Conservation (phyloP, 495 filamentous ascomycete species). For the Penicillium ucsense region DNA sequence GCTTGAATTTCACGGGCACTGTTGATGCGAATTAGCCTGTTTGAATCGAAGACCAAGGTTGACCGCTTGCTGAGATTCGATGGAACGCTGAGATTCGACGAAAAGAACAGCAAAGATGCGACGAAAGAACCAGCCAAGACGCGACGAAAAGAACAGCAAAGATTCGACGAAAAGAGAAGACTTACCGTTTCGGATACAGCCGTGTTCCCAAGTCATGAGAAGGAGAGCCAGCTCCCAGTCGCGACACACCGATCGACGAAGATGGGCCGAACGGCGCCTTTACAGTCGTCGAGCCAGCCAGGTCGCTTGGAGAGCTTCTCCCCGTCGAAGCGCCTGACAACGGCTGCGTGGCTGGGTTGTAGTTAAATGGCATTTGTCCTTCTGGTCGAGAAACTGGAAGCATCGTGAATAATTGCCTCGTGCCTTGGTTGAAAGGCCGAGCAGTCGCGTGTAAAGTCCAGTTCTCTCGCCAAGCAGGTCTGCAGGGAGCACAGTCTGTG, state of each 20-base stretch:
- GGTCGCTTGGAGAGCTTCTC: constrained; percentile 78
- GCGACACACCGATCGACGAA: constrained; percentile 61
- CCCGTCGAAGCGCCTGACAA: constrained; percentile 81
- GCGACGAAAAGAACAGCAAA: neutral
- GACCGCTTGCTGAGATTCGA: too few species aligned
- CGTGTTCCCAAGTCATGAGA: constrained; percentile 78
- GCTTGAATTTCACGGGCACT: constrained; percentile 96
- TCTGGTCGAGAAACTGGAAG: constrained; percentile 62
- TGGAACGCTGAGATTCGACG: too few species aligned
- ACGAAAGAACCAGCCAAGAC: constrained; percentile 10
- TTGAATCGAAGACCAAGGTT: too few species aligned
- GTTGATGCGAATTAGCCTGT: neutral
- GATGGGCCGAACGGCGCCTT: constrained; percentile 69
- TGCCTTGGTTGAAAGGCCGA: constrained; percentile 15
- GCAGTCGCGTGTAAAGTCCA: neutral
- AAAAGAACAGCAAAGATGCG: too few species aligned
- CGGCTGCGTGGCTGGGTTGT: constrained; percentile 63
- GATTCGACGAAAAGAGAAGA: constrained; percentile 1
- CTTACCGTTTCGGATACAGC: constrained; percentile 89
- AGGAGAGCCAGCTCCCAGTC: constrained; percentile 91
- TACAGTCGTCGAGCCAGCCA: constrained; percentile 53
- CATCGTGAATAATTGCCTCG: constrained; percentile 61
- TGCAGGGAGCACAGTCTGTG: too few species aligned
- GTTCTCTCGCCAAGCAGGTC: too few species aligned
- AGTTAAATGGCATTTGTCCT: constrained; percentile 67